Conservation (phyloP, 2,329 filamentous ascomycete species). For the Waltergamsia citrina region DNA sequence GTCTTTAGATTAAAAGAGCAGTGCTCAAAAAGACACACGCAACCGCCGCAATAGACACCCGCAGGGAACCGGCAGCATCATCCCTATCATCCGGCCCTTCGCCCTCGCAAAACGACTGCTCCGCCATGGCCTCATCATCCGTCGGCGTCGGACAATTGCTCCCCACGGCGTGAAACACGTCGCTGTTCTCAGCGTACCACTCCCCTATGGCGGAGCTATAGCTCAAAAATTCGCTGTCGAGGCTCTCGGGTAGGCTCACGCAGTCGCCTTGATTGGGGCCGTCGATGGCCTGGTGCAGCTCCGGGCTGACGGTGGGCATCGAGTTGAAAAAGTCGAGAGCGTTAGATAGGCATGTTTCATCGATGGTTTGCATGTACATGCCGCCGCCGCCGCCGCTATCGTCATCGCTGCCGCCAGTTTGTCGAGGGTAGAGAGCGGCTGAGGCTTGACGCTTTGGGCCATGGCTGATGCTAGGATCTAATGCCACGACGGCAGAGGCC, state of each 20-base stretch:
- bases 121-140: neutral
- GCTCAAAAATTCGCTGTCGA: neutral
- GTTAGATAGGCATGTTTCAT: neutral
- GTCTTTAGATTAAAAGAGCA: too few relatives aligned
- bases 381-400: too few relatives aligned
- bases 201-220: neutral
- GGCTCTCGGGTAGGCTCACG: neutral
- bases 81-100: neutral
- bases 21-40: too few relatives aligned
- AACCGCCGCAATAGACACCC: too few relatives aligned
- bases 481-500: too few relatives aligned
- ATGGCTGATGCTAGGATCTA: too few relatives aligned
- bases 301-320: neutral
- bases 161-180: neutral
- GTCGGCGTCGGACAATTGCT: neutral
- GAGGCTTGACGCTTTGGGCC: too few relatives aligned
- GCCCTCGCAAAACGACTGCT: neutral
- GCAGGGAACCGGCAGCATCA: too few relatives aligned
- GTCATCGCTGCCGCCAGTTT: too few relatives aligned
- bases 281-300: neutral
- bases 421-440: too few relatives aligned
- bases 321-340: neutral
- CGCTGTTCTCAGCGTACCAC: neutral
- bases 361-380: too few relatives aligned
- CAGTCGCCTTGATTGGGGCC: neutral